phyloP scores from a whole-genome alignment of 352 stramenopile genomes.

The Pythium aquatile region DNA sequence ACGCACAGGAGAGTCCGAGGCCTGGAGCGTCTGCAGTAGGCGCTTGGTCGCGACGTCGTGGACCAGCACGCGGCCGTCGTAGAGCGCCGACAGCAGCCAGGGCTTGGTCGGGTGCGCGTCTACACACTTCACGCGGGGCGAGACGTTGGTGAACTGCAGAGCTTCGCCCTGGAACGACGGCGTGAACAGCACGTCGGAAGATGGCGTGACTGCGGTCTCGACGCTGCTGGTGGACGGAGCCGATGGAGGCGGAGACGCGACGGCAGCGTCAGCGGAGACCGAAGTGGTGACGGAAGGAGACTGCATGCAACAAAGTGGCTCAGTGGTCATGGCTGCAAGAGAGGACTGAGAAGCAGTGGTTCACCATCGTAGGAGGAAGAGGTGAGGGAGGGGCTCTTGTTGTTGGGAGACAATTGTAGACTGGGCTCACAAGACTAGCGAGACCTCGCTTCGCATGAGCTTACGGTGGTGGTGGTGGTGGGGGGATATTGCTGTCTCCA shows the following conservation, averaged over 20 bases:
- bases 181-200: not conserved
- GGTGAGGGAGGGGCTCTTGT: not conserved
- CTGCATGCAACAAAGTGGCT: not conserved
- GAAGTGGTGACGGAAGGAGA: not conserved
- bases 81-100: constrained; percentile 92
- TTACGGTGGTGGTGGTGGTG: not conserved
- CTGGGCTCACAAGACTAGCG: not conserved
- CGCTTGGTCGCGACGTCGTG: constrained; percentile 82
- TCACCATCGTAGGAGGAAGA: not conserved
- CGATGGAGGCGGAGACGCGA: not conserved
- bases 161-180: not conserved
- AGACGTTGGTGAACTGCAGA: constrained; percentile 22
- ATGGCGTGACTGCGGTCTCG: not conserved
- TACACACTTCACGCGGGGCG: constrained; percentile 91
- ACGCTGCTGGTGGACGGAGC: not conserved
- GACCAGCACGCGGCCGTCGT: constrained; percentile 92
- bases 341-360: not conserved
- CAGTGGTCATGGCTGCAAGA: not conserved
- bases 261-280: not conserved
- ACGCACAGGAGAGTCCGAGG: constrained; percentile 85
- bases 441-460: no score
- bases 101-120: constrained; percentile 91
- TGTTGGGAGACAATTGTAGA: not conserved
- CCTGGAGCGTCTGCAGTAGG: constrained; percentile 88
- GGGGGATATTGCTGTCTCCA: no score